Conservation (phyloP, 331 rosid genomes). For the Spiraea crenata region DNA sequence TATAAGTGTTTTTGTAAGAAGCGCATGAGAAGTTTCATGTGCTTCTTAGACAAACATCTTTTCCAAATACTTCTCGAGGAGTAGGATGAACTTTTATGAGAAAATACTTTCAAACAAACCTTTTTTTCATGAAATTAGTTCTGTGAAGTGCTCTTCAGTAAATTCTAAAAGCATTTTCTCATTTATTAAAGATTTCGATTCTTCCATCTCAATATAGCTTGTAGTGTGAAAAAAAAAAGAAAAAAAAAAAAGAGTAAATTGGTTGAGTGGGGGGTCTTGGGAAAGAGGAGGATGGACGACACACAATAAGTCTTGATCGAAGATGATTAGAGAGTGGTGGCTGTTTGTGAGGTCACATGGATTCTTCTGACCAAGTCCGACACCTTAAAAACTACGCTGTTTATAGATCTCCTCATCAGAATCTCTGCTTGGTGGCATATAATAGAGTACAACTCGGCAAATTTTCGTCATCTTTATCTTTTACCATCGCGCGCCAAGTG, state of each 20-base stretch:
- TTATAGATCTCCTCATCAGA: conserved; percentile 53
- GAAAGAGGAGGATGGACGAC: conserved; percentile 25
- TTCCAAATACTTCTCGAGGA: no score
- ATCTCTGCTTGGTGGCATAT: conserved; percentile 27
- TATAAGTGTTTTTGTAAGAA: no score
- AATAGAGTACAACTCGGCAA: conserved; percentile 8
- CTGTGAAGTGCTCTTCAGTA: no score
- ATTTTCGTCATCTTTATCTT: conserved; percentile 57
- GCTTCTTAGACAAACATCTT: no score
- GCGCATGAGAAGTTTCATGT: no score
- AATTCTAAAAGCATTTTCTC: no score
- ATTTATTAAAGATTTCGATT: no score
- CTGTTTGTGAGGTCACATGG: conserved; percentile 67
- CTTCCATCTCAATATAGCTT: no score
- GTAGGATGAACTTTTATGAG: no score
- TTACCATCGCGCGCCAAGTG: conserved; percentile 33
- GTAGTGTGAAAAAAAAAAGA: background rate
- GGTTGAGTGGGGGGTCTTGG: conserved; percentile 22
- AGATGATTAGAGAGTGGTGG: conserved; percentile 57
- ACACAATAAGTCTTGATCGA: conserved; percentile 22
- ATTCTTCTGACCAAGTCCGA: conserved; percentile 68
- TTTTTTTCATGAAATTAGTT: no score
- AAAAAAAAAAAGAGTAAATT: background rate
- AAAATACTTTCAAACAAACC: no score
- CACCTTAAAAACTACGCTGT: conserved; percentile 28